These are phyloP conservation scores for Biscutella laevigata DNA, from an alignment of 441 rosid genomes.

Conservation along the genomic window DNA sequence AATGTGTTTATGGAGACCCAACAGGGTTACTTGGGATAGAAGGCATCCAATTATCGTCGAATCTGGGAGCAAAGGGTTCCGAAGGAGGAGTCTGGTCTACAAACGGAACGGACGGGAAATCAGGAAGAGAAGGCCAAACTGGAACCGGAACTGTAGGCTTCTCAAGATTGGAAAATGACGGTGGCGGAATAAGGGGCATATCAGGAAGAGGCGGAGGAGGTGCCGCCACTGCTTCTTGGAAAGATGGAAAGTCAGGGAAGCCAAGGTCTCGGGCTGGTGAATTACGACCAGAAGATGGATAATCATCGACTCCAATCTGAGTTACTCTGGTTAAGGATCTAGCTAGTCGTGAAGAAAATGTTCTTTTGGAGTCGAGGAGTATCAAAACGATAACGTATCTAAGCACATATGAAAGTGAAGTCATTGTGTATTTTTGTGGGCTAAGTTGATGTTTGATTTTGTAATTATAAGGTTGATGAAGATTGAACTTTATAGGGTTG, in stretches of 20 bases:
- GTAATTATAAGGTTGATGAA: not conserved
- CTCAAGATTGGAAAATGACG: not conserved
- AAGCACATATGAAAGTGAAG: slow-evolving; percentile 11
- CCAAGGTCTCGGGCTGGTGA: slow-evolving; percentile 25
- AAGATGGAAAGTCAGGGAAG: slow-evolving; percentile 11
- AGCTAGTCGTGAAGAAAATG: slow-evolving; percentile 12
- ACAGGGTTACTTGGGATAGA: slow-evolving; percentile 21
- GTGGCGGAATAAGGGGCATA: not conserved
- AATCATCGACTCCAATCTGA: slow-evolving; percentile 21
- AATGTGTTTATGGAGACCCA: slow-evolving; percentile 12
- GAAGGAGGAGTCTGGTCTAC: slow-evolving; percentile 18
- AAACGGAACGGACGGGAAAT: slow-evolving; percentile 19
- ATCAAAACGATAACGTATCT: slow-evolving; percentile 9
- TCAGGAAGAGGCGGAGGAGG: slow-evolving; percentile 3
- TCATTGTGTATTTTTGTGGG: slow-evolving; percentile 4
- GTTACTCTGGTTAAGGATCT: slow-evolving; percentile 11
- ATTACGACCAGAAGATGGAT: slow-evolving; percentile 25
- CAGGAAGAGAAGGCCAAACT: slow-evolving; percentile 19
- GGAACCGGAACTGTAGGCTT: slow-evolving; percentile 16
- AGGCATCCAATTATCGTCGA: slow-evolving; percentile 18
- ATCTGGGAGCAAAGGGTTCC: not conserved
- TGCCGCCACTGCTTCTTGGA: slow-evolving; percentile 13
- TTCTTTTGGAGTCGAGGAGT: slow-evolving; percentile 6
- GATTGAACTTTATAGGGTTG: slow-evolving; percentile 5
- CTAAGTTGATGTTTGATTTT: not conserved